Conservation (phyloP, 2,329 filamentous ascomycete species). For the Colletotrichum sansevieriae region DNA sequence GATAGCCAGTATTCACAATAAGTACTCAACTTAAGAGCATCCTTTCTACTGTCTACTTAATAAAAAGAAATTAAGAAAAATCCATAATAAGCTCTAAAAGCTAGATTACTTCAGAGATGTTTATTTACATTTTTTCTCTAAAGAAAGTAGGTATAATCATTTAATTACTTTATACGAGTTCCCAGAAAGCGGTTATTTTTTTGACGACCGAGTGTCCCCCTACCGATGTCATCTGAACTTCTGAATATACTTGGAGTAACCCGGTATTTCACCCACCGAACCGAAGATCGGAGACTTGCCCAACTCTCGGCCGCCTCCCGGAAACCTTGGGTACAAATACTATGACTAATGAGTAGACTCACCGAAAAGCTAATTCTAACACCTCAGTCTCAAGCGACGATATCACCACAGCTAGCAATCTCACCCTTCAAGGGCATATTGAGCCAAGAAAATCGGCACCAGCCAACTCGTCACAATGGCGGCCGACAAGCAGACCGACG, state of each 20-base stretch:
- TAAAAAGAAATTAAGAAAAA: no score
- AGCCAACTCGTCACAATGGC: slow-evolving; percentile 33
- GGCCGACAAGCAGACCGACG: slow-evolving; percentile 44
- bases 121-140: no score
- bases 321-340: slow-evolving; percentile 22
- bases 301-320: not conserved
- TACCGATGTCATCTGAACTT: not conserved
- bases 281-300: not conserved
- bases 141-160: no score
- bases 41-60: no score
- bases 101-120: no score
- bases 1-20: no score
- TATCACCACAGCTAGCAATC: not conserved
- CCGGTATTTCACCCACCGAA: not conserved
- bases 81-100: no score
- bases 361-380: not conserved
- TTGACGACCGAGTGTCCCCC: no score
- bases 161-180: no score
- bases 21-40: no score
- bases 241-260: not conserved
- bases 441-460: not conserved
- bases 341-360: slow-evolving; percentile 1
- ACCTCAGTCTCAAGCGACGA: not conserved
- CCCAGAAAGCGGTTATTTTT: no score
- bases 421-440: not conserved